Evolutionary conservation across 192 early-diverging fungal genomes (phyloP).

Genomic region (Backusella sp.): DNA sequence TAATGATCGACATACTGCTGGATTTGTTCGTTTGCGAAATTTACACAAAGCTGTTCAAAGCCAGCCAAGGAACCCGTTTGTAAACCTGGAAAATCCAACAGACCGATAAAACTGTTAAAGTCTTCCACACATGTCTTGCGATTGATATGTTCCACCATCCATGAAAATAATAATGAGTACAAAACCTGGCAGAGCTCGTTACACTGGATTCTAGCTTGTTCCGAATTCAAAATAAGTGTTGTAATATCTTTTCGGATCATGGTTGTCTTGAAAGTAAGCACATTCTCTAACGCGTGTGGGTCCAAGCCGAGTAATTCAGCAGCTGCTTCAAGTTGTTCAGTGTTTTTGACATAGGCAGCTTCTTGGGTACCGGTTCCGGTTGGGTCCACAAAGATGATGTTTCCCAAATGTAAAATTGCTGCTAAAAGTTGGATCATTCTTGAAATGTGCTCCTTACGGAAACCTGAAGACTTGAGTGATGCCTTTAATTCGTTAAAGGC

Average conservation of each 20-base stretch:
- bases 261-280: conserved; percentile 81
- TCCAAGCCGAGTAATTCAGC: conserved; percentile 82
- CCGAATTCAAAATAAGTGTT: conserved; percentile 82
- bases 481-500: conserved; percentile 61
- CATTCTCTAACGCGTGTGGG: conserved; percentile 61
- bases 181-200: conserved; percentile 78
- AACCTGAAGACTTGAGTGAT: conserved; percentile 56
- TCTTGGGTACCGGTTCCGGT: conserved; percentile 65
- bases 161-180: conserved; percentile 84
- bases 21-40: conserved; percentile 66
- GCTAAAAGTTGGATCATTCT: conserved; percentile 82
- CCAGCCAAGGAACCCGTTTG: conserved; percentile 42
- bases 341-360: conserved; percentile 75
- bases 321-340: conserved; percentile 65
- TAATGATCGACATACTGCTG: conserved; percentile 53
- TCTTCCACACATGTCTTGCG: conserved; percentile 67
- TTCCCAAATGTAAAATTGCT: conserved; percentile 87
- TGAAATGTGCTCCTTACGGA: conserved; percentile 63
- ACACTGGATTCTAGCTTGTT: conserved; percentile 74
- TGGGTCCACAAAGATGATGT: conserved; percentile 72
- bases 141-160: conserved; percentile 91
- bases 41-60: conserved; percentile 69
- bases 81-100: conserved; percentile 76
- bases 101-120: conserved; percentile 75
- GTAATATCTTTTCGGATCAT: conserved; percentile 86